These are phyloP conservation scores for Vanderwaltozyma polyspora DNA, from an alignment of 805 yeast species.

Conservation along the genomic window DNA sequence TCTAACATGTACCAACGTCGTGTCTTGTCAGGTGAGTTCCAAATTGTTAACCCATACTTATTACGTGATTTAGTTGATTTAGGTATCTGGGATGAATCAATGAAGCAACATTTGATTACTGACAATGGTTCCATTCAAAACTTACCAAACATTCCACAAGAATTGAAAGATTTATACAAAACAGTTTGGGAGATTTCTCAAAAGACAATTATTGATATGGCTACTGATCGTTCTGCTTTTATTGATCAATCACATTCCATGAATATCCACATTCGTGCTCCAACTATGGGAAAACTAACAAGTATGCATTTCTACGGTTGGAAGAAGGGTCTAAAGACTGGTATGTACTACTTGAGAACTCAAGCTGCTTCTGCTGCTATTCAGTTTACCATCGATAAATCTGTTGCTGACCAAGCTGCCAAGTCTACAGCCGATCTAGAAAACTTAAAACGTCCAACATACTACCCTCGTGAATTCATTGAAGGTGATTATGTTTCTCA, in stretches of 20 bases:
- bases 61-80: slow-evolving; percentile 66
- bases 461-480: slow-evolving; percentile 12
- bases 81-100: slow-evolving; percentile 68
- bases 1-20: slow-evolving; percentile 84
- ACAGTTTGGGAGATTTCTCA: slow-evolving; percentile 96
- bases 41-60: slow-evolving; percentile 76
- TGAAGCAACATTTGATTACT: slow-evolving; percentile 64
- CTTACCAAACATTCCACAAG: slow-evolving; percentile 59
- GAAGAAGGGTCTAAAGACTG: slow-evolving; percentile 94
- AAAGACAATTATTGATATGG: slow-evolving; percentile 68
- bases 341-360: slow-evolving; percentile 91
- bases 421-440: slow-evolving; percentile 7
- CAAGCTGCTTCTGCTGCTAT: slow-evolving; percentile 96
- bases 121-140: slow-evolving; percentile 77
- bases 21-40: slow-evolving; percentile 86
- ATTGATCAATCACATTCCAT: slow-evolving; percentile 87
- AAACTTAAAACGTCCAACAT: slow-evolving; percentile 31
- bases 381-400: slow-evolving; percentile 66
- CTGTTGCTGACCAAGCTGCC: slow-evolving; percentile 44
- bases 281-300: slow-evolving; percentile 90
- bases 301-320: slow-evolving; percentile 96
- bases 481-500: neutral
- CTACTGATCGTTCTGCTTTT: slow-evolving; percentile 72
- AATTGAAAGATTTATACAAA: slow-evolving; percentile 65
- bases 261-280: slow-evolving; percentile 73